Percentiles rank a stretch among this genome's conserved stretches.
Conservation (phyloP, 2,329 filamentous ascomycete species). For the Berkeleyomyces rouxiae region DNA sequence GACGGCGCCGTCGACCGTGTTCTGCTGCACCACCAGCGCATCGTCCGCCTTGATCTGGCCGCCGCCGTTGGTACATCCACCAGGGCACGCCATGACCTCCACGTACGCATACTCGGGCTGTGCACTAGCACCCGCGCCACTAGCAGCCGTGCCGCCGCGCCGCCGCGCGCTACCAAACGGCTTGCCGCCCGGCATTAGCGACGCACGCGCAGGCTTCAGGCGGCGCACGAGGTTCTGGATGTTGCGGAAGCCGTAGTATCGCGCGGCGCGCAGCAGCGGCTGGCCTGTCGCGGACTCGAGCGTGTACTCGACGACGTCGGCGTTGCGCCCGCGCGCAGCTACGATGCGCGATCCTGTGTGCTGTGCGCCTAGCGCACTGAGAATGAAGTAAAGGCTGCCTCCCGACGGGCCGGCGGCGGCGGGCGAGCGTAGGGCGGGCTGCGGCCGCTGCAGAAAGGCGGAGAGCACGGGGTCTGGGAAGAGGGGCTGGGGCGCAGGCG, state of each 20-base stretch:
- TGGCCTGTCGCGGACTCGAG: conserved; percentile 38
- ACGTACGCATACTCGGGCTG: conserved; percentile 66
- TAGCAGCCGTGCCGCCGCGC: conserved; percentile 27
- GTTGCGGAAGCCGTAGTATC: conserved; percentile 95
- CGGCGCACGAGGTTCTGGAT: conserved; percentile 95
- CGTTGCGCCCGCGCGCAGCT: conserved; percentile 63
- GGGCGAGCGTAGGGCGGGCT: conserved; percentile 22
- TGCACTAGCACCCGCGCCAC: conserved; percentile 16
- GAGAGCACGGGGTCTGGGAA: conserved; percentile 63
- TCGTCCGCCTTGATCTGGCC: conserved; percentile 90
- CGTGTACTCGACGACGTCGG: conserved; percentile 76
- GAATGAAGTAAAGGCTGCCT: conserved; percentile 73
- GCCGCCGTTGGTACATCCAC: conserved; percentile 95
- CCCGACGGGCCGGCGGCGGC: conserved; percentile 62
- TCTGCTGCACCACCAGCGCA: conserved; percentile 40
- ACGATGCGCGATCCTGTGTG: conserved; percentile 58
- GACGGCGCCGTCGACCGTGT: conserved; percentile 35
- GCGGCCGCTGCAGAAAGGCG: conserved; percentile 52
- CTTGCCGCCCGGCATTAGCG: conserved; percentile 63
- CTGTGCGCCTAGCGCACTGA: conserved; percentile 54
- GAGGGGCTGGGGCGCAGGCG: conserved; percentile 27
- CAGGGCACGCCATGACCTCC: conserved; percentile 97
- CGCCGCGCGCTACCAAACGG: conserved; percentile 39
- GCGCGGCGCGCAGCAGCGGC: conserved; percentile 58
- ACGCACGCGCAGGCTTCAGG: conserved; percentile 63